Evolutionary conservation across 805 yeast species (phyloP), one percentile per base, ranked within the genome.

Genomic region (Kuraishia piskuri): DNA sequence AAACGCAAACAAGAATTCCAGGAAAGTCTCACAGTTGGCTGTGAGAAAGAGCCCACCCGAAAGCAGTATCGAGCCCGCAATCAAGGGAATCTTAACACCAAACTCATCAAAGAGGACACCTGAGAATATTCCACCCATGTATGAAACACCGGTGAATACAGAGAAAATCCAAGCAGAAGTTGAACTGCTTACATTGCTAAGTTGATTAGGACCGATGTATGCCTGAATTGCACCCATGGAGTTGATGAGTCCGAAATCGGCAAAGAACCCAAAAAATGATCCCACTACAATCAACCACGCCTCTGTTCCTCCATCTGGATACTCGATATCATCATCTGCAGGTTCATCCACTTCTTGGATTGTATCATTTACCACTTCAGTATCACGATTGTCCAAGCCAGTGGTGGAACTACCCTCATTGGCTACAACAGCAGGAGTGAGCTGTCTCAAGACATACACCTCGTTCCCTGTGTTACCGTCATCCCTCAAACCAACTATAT

Each of bases 121-220:
- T 9, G 78, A 72, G 24, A 81, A 64, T 31, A 80, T 69, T 7
- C 82, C 77, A 1, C 77, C 68, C 14, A 73, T 63, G 60, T 77
- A 80, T 10, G 78, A 69, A 25, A 82, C 62, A 31, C 78, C 74
- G 54, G 77, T 64, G 62, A 74, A 79, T 24, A 84, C 64, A 1
- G 89, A 82, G 58, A 84, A 84, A 26, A 84, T 76, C 88, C 89
- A 82, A 3, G 86, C 77, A 4, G 82, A 72, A 1, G 78, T 66
- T 1, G 84, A 73, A 1, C 79, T 69, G 4, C 73, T 63, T 5
- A 69, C 66, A 48, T 73, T 59, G 1, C 68, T 68, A 56, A 84
- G 65, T 63, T 84, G 88, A 63, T 84, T 77, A 12, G 67, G 68
- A 8, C 80, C 73, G 9, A 84, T 71, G 58, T 83, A 81, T 0